Percentiles rank a stretch among this genome's conserved stretches.
phyloP scores from a whole-genome alignment of 2,329 filamentous ascomycete species.

The Chaetomiaceae sp. region DNA sequence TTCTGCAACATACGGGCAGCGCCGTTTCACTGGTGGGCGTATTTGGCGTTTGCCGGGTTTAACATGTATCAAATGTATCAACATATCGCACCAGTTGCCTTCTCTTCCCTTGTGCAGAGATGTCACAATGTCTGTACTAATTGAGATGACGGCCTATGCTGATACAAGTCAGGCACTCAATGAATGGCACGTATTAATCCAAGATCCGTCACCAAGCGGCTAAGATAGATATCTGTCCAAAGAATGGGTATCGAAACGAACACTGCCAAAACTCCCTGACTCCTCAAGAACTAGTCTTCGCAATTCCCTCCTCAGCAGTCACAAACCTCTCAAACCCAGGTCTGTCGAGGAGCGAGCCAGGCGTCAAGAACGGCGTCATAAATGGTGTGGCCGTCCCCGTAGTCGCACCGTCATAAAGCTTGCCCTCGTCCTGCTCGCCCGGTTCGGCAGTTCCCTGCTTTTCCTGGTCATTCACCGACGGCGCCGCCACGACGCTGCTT shows the following conservation, averaged over 20 bases:
- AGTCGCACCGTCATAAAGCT: not conserved
- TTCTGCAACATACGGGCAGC: not conserved
- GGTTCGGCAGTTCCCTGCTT: not conserved
- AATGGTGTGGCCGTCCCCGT: constrained; percentile 4
- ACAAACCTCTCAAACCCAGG: constrained; percentile 49
- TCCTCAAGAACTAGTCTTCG: constrained; percentile 22
- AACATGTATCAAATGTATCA: constrained; percentile 1
- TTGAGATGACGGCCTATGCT: not conserved
- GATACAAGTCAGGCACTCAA: no score
- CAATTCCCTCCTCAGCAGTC: constrained; percentile 44
- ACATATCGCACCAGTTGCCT: not conserved
- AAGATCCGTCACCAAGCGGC: no score
- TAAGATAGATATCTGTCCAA: no score
- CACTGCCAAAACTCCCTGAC: not conserved
- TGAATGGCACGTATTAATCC: no score
- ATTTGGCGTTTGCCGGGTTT: constrained; percentile 4
- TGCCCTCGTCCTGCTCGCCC: not conserved
- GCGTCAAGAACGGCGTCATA: constrained; percentile 14
- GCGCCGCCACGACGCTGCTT: constrained; percentile 1
- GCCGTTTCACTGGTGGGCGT: constrained; percentile 6
- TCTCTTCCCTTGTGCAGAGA: not conserved
- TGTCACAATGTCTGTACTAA: not conserved
- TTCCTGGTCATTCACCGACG: not conserved
- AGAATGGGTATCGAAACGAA: constrained; percentile 10
- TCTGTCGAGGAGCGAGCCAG: constrained; percentile 24